Evolutionary conservation across 2,329 filamentous ascomycete genomes (phyloP).

Genomic region (Aspergillus novoparasiticus): DNA sequence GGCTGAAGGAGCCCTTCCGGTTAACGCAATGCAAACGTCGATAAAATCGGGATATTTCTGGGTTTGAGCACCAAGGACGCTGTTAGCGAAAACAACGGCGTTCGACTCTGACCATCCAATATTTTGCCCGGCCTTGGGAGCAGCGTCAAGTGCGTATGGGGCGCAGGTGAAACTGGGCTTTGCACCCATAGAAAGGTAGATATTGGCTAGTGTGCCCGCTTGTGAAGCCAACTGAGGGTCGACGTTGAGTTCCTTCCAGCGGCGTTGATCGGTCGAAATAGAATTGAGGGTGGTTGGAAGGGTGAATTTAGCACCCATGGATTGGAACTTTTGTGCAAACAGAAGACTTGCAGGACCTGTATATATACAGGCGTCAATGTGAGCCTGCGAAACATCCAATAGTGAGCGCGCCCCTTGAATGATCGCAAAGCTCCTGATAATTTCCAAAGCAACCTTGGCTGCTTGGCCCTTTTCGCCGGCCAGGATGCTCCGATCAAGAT

Average conservation of each 20-base stretch:
- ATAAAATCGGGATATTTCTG: conserved; percentile 52
- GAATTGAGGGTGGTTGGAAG: conserved; percentile 48
- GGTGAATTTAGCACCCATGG: conserved; percentile 37
- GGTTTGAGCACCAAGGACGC: conserved; percentile 48
- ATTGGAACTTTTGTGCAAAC: conserved; percentile 40
- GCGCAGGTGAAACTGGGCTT: conserved; percentile 48
- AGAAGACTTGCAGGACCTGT: conserved; percentile 42
- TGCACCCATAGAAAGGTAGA: conserved; percentile 47
- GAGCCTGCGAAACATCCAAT: conserved; percentile 44
- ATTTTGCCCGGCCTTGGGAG: conserved; percentile 41
- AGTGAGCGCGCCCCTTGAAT: conserved; percentile 38
- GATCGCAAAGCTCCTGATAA: conserved; percentile 41
- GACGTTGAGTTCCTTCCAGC: conserved; percentile 44
- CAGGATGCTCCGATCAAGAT: conserved; percentile 29
- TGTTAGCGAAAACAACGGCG: conserved; percentile 51
- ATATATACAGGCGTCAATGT: conserved; percentile 50
- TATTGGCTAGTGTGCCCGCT: conserved; percentile 38
- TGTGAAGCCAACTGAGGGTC: conserved; percentile 32
- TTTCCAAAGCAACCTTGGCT: conserved; percentile 39
- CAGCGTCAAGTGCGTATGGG: conserved; percentile 44
- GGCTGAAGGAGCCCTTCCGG: conserved; percentile 37
- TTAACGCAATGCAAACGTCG: conserved; percentile 48
- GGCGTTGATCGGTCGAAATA: conserved; percentile 46
- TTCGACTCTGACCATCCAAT: conserved; percentile 52
- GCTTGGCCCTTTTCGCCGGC: conserved; percentile 37